Percentiles rank a stretch among this genome's conserved stretches.
These are phyloP conservation scores for Tylopilus balloui DNA, from an alignment of 768 basidiomycete species.

Conservation along the genomic window DNA sequence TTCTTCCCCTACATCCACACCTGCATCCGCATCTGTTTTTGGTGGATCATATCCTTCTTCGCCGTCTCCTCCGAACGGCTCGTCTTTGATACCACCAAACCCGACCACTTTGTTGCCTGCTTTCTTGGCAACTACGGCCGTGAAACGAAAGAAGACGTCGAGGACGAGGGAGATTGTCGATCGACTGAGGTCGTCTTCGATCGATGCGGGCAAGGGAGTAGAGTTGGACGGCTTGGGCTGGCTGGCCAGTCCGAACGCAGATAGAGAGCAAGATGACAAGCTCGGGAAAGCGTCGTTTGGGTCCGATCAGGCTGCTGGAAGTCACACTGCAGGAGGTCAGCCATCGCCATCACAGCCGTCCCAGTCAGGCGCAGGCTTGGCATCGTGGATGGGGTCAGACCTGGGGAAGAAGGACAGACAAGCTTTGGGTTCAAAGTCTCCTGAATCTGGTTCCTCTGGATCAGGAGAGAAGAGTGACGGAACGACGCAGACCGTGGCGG, in stretches of 20 bases:
- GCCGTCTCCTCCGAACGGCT: neutral
- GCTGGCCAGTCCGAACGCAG: constrained; percentile 7
- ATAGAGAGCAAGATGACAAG: constrained; percentile 7
- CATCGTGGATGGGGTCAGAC: constrained; percentile 1
- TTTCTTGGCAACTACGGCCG: constrained; percentile 17
- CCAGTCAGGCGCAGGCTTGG: neutral
- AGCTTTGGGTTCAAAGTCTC: neutral
- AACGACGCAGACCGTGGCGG: neutral
- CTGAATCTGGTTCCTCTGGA: neutral
- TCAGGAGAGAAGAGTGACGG: neutral
- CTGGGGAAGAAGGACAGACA: neutral
- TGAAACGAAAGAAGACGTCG: constrained; percentile 25
- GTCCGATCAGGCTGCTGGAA: constrained; percentile 6
- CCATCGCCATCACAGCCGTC: constrained; percentile 1
- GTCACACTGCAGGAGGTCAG: neutral
- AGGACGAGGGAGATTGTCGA: constrained; percentile 30
- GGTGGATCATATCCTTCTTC: constrained; percentile 8
- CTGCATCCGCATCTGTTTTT: constrained; percentile 6
- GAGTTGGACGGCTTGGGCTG: constrained; percentile 12
- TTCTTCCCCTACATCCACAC: constrained; percentile 9
- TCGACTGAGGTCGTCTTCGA: constrained; percentile 23
- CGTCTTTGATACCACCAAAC: constrained; percentile 1
- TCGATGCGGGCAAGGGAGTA: constrained; percentile 19
- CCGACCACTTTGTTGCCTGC: constrained; percentile 22
- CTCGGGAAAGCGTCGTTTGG: neutral